Evolutionary conservation across 129 eudicot species (phyloP).

Genomic region (Helichrysum umbraculigerum): DNA sequence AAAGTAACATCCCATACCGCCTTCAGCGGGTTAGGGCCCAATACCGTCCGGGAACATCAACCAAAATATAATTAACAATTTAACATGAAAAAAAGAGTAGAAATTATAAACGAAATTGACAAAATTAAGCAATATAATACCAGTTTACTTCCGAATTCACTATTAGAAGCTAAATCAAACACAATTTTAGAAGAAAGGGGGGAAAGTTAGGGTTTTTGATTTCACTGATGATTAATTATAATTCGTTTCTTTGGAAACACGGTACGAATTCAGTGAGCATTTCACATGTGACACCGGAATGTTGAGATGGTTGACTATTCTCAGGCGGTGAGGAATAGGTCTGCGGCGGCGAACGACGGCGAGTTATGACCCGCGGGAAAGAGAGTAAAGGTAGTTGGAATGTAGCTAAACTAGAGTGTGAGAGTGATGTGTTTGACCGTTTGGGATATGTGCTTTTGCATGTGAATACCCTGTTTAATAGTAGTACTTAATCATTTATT

Average conservation of each 20-base stretch:
- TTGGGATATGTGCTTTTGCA: too few species aligned
- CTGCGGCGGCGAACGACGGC: slow-evolving; percentile 19
- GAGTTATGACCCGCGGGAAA: slow-evolving; percentile 1
- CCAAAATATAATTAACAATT: background rate
- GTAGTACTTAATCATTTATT: too few species aligned
- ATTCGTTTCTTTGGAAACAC: slow-evolving; percentile 3
- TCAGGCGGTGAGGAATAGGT: background rate
- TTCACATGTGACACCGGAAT: background rate
- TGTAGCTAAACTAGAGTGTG: too few species aligned
- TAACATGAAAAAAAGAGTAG: background rate
- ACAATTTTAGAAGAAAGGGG: background rate
- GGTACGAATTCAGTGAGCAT: background rate
- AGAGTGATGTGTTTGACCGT: too few species aligned
- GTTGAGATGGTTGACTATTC: background rate
- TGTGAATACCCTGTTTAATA: too few species aligned
- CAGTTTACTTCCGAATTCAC: slow-evolving; percentile 13
- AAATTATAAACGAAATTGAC: background rate
- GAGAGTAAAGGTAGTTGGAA: background rate
- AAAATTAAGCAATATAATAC: background rate
- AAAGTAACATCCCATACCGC: too few species aligned
- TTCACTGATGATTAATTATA: background rate
- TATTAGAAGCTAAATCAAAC: background rate
- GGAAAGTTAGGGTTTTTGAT: slow-evolving; percentile 19
- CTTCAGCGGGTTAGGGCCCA: too few species aligned
- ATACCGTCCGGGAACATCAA: too few species aligned